A percentile compares a stretch with the other conserved stretches of the same genome.
These are phyloP conservation scores for Scleroderma bovista DNA, from an alignment of 768 basidiomycete species.

Conservation along the genomic window DNA sequence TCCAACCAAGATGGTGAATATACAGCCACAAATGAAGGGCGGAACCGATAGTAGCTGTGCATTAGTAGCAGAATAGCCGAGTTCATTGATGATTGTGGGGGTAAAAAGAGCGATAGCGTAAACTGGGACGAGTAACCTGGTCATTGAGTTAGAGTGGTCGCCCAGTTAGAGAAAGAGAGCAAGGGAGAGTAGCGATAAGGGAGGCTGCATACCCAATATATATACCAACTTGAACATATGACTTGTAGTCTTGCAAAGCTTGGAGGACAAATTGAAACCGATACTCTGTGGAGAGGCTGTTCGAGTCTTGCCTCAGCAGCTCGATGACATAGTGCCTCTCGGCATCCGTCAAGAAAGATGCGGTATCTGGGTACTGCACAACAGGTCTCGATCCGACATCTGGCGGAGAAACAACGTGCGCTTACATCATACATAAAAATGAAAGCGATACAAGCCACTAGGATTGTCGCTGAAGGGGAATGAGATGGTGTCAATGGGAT, in stretches of 20 bases:
- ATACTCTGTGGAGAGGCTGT: slow-evolving; percentile 41
- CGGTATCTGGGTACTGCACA: slow-evolving; percentile 50
- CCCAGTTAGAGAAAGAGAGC: background rate
- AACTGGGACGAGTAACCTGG: slow-evolving; percentile 39
- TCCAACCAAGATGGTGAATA: slow-evolving; percentile 38
- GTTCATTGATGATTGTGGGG: slow-evolving; percentile 44
- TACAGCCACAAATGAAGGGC: slow-evolving; percentile 43
- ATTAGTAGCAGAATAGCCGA: slow-evolving; percentile 46
- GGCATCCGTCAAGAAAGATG: slow-evolving; percentile 43
- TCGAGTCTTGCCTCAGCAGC: slow-evolving; percentile 41
- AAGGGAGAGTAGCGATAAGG: slow-evolving; percentile 1
- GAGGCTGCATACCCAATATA: slow-evolving; percentile 36
- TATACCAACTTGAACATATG: slow-evolving; percentile 28
- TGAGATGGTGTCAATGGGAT: background rate
- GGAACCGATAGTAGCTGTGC: slow-evolving; percentile 49
- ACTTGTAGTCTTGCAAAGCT: slow-evolving; percentile 43
- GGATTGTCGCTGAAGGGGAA: slow-evolving; percentile 13
- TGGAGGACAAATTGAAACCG: slow-evolving; percentile 43
- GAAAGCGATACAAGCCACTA: slow-evolving; percentile 25
- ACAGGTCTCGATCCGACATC: background rate
- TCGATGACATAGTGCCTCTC: slow-evolving; percentile 38
- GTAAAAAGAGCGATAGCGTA: slow-evolving; percentile 48
- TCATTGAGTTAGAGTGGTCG: background rate
- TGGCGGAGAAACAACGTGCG: background rate
- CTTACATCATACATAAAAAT: slow-evolving; percentile 53